Conservation (phyloP, 75 land plant species). For the Adiantum capillusveneris region DNA sequence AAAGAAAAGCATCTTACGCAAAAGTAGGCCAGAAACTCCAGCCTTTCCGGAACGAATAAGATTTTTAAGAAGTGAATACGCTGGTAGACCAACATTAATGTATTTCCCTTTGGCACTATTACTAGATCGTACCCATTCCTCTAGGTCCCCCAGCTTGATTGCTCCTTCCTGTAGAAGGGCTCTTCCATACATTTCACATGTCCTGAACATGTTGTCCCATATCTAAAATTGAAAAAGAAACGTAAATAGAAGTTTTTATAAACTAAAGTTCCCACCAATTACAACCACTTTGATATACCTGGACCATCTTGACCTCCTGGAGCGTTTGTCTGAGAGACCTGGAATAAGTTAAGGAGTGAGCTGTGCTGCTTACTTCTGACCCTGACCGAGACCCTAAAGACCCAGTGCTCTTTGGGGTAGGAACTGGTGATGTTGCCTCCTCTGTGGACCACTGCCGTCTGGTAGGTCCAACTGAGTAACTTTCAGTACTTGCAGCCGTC, state of each 20-base stretch:
- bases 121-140: slow-evolving; percentile 35
- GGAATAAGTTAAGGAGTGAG: slow-evolving; percentile 25
- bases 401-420: background rate
- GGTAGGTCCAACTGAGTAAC: slow-evolving; percentile 12
- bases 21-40: slow-evolving; percentile 45
- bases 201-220: slow-evolving; percentile 49
- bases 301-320: slow-evolving; percentile 65
- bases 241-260: no score
- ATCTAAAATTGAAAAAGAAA: slow-evolving; percentile 32
- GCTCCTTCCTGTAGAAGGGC: slow-evolving; percentile 42
- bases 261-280: no score
- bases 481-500: slow-evolving; percentile 5
- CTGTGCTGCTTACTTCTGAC: slow-evolving; percentile 4
- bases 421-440: background rate
- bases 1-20: slow-evolving; percentile 27
- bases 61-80: slow-evolving; percentile 50
- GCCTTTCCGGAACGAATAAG: slow-evolving; percentile 54
- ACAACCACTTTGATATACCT: slow-evolving; percentile 36
- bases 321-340: slow-evolving; percentile 40
- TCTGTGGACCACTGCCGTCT: background rate
- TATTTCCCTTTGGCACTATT: slow-evolving; percentile 30
- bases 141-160: slow-evolving; percentile 53
- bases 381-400: background rate
- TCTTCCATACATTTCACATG: slow-evolving; percentile 44
- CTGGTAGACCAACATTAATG: slow-evolving; percentile 56